Percentiles rank a stretch among this genome's conserved stretches.
Conservation (phyloP, 140 eudicot species). For the Flaveria floridana region DNA sequence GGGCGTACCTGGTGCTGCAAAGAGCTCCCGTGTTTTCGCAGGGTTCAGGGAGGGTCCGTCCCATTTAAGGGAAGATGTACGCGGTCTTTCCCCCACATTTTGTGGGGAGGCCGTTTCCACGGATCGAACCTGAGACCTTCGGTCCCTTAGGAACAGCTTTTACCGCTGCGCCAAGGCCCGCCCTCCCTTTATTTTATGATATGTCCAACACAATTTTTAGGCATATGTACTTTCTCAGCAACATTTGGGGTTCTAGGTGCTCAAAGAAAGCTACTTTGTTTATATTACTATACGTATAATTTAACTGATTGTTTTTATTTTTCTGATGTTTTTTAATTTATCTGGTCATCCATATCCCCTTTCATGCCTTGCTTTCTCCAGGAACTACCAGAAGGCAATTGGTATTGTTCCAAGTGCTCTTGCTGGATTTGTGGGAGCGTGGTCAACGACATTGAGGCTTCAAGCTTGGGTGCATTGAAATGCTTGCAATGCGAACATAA, state of each 20-base stretch:
- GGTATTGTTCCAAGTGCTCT: constrained; percentile 92
- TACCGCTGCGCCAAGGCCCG: no score
- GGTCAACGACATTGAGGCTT: constrained; percentile 51
- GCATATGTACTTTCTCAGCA: constrained; percentile 9
- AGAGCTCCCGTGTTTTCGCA: no score
- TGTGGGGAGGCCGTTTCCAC: no score
- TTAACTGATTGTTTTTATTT: not conserved
- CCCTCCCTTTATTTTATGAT: constrained; percentile 12
- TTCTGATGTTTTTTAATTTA: not conserved
- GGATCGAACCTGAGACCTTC: no score
- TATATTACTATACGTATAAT: not conserved
- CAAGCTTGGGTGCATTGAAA: constrained; percentile 39
- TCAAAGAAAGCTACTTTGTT: constrained; percentile 11
- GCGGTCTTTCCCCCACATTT: no score
- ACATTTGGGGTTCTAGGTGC: constrained; percentile 15
- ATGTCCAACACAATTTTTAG: not conserved
- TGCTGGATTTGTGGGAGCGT: constrained; percentile 74
- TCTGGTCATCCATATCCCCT: constrained; percentile 12
- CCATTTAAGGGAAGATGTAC: no score
- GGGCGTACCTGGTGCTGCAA: no score
- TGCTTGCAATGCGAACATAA: constrained; percentile 87
- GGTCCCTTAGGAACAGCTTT: no score
- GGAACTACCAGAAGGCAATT: constrained; percentile 96
- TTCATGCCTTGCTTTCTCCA: constrained; percentile 28
- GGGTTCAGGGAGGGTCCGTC: no score